Percentiles rank a stretch among this genome's conserved stretches.
Conservation (phyloP, 2,329 filamentous ascomycete species). For the Hawksworthiomyces lignivorus region DNA sequence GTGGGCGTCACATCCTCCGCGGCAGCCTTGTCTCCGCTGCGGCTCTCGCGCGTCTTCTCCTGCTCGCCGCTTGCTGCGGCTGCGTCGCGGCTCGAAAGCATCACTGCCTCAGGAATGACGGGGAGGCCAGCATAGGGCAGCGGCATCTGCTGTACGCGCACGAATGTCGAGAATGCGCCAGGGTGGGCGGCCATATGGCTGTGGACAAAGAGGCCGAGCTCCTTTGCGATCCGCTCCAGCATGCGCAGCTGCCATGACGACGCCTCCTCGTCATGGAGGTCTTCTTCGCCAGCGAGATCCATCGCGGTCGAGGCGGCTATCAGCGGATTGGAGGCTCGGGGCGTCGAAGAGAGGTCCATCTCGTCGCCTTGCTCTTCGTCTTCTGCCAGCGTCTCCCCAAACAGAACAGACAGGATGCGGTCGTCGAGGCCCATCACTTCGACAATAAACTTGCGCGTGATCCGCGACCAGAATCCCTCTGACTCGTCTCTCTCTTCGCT, state of each 20-base stretch:
- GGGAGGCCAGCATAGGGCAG: constrained; percentile 75
- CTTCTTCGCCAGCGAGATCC: constrained; percentile 21
- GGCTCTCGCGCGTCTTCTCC: constrained; percentile 7
- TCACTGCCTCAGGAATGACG: constrained; percentile 47
- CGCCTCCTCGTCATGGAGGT: constrained; percentile 23
- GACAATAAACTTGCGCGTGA: constrained; percentile 79
- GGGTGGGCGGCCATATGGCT: constrained; percentile 74
- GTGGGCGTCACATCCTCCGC: constrained; percentile 9
- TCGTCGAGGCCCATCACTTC: constrained; percentile 92
- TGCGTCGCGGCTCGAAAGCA: constrained; percentile 13
- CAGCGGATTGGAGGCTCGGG: constrained; percentile 30
- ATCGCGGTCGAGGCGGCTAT: constrained; percentile 18
- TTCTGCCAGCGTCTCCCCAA: constrained; percentile 68
- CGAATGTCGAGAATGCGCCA: constrained; percentile 80
- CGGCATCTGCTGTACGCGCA: constrained; percentile 53
- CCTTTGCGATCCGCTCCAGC: constrained; percentile 75
- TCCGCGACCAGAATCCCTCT: constrained; percentile 68
- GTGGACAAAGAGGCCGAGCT: constrained; percentile 76
- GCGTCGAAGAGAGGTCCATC: constrained; percentile 35
- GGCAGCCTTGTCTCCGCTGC: constrained; percentile 1
- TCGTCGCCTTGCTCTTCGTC: constrained; percentile 19
- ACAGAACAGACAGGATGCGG: constrained; percentile 71
- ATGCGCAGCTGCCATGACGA: constrained; percentile 64
- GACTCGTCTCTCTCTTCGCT: constrained; percentile 25
- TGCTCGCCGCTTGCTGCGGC: too few species aligned